Base-by-base conservation (phyloP, 495 filamentous ascomycete species). In the Penicillium riverlandense region DNA sequence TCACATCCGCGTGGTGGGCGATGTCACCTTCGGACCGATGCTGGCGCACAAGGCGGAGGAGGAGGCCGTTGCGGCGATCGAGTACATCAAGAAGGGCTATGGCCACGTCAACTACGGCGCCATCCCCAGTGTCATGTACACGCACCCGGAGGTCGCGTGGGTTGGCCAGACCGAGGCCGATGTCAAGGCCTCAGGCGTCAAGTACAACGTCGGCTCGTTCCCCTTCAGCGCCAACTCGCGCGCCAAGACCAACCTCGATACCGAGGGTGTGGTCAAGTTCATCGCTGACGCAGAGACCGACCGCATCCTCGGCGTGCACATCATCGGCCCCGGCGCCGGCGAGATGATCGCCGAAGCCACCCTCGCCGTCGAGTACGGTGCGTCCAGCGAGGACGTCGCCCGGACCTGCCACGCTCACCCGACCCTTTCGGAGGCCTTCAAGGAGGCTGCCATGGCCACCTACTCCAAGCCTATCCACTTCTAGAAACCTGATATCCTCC, bases 261-360 rank as follows among this genome's bases (percentile, higher is more conserved):
- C 89, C 12, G 92, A 98, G 41, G 92, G 92, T 54, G 71, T 94
- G 64, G 92, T 98, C 53, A 98, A 98, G 82, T 95, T 98, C 72
- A 74, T 98, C 49, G 82, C 89, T 30, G 92, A 97, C 63, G 90
- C 90, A 48, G 89, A 97, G 78, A 97, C 92, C 38, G 92, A 98
- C 71, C 79, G 92, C 47, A 83, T 98, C 47, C 72, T 98, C 42
- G 92, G 92, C 53, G 82, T 95, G 45, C 92, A 98, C 77, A 97
- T 98, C 69, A 80, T 98, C 55, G 92, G 92, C 37, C 78, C 94
- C 59, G 90, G 88, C 66, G 92, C 92, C 34, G 92, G 92, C 55
- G 92, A 98, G 79, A 96, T 98, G 94, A 95, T 98, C 72, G 92
- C 91, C 12, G 92, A 98, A 75, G 92, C 86, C 43, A 91, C 90